Base-by-base conservation (phyloP, 352 stramenopile genomes). In the Globisporangium takayamanum region DNA sequence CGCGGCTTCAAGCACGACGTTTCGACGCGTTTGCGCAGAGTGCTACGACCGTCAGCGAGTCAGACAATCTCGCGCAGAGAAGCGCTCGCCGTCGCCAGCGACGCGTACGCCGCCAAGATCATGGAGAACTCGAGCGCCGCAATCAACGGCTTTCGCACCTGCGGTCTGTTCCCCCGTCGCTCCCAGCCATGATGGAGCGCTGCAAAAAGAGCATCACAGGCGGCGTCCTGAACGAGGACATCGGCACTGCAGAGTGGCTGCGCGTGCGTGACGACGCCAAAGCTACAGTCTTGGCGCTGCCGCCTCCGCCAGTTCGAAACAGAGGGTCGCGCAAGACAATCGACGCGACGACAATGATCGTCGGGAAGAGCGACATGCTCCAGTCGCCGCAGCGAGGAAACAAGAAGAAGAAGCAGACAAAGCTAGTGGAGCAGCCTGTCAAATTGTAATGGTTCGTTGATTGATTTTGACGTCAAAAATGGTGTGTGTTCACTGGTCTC, bases 191-290 rank as follows among this genome's bases (percentile, higher is more conserved):
- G 47, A 36, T 37, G 20, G 20, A 37, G 20, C 47, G 47, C 0
- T 36, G 47, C 47, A 52, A 37, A 25, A 52, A 52, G 47, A 52
- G 47, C 47, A 52, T 26, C 2, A 3, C 47, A 37, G 47, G 47
- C 18, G 48, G 48, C 28, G 48, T 36, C 30, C 10, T 18, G 48
- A 11, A 53, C 15, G 48, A 22, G 25, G 8, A 53, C 22, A 14
- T 53, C 22, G 48, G 48, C 48, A 26, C 48, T 37, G 48, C 48
- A 11, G 22, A 12, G 11, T 53, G 48, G 22, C 48, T 53, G 6
- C 48, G 48, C 12, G 48, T 53, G 22, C 48, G 48, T 6, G 48
- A 53, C 2, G 48, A 53, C n/a, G 48, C 22, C 7, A 12, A 25
- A 37, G 48, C 22, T 10, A 53, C 22, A 18, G 18, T 33, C 22